Evolutionary conservation across 352 stramenopile genomes (phyloP).

Genomic region (Globisporangium canariense): DNA sequence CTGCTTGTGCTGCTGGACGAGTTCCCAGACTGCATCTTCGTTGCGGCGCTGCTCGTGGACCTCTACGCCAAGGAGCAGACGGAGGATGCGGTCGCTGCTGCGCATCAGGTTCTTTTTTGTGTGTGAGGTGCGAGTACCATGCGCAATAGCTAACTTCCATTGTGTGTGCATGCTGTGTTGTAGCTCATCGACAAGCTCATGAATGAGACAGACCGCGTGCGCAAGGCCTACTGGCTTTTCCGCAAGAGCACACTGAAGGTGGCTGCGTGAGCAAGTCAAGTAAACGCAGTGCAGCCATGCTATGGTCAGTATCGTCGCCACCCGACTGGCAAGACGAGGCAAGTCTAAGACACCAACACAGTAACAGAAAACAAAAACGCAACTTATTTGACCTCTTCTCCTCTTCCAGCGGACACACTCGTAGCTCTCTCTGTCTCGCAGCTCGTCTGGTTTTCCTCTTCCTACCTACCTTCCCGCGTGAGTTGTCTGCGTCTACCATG

Average conservation of each 20-base stretch:
- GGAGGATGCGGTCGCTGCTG: conserved; percentile 32
- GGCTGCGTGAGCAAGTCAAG: conserved; percentile 4
- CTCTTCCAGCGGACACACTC: neutral
- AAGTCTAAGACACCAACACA: neutral
- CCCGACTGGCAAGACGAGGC: neutral
- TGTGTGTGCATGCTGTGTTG: neutral
- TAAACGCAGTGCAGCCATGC: conserved; percentile 4
- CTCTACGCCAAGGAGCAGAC: conserved; percentile 55
- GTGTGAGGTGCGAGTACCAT: too few species aligned
- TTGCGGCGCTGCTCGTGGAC: conserved; percentile 68
- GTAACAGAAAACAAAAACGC: conserved; percentile 10
- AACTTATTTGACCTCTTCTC: conserved; percentile 12
- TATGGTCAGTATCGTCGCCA: neutral
- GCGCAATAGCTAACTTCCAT: neutral
- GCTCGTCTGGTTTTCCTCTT: neutral
- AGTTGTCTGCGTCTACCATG: neutral
- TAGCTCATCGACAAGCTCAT: conserved; percentile 67
- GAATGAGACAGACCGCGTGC: conserved; percentile 69
- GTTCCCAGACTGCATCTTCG: conserved; percentile 64
- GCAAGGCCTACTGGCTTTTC: conserved; percentile 74
- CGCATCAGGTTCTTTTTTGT: conserved; percentile 29
- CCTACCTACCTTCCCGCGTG: neutral
- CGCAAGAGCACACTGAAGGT: conserved; percentile 47
- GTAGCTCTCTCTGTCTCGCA: neutral
- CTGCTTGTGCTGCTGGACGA: conserved; percentile 32